Evolutionary conservation across 495 filamentous ascomycete species (phyloP).

Genomic region (Aspergillus homomorphus): DNA sequence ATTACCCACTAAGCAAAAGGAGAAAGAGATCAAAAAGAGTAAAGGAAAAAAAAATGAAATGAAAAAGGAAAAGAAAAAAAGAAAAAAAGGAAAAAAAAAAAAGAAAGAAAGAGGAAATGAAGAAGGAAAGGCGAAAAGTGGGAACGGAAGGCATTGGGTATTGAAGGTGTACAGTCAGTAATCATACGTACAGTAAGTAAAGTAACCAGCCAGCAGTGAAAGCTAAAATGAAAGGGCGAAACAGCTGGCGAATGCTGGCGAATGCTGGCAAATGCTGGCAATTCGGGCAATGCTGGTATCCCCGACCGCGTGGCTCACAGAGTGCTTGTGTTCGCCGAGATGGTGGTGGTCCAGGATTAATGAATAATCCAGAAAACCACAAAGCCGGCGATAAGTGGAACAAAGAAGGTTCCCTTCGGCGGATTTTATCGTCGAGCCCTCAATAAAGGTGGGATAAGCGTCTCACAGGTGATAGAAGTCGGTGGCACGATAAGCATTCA

Average conservation of each 20-base stretch:
- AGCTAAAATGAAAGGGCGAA: constrained; percentile 1
- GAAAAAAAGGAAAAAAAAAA: constrained; percentile 5
- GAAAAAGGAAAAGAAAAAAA: constrained; percentile 15
- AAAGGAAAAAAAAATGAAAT: constrained; percentile 12
- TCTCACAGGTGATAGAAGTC: neutral
- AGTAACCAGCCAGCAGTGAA: neutral
- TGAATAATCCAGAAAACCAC: constrained; percentile 9
- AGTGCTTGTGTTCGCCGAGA: constrained; percentile 2
- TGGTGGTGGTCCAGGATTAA: constrained; percentile 1
- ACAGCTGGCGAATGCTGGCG: neutral
- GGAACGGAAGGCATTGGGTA: constrained; percentile 6
- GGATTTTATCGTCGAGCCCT: neutral
- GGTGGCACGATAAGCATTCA: constrained; percentile 6
- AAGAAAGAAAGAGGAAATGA: constrained; percentile 12
- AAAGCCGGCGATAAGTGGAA: neutral
- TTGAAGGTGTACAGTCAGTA: neutral
- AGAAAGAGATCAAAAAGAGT: constrained; percentile 15
- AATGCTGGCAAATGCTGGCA: neutral
- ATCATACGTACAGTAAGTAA: neutral
- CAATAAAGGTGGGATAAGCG: neutral
- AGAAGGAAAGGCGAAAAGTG: constrained; percentile 15
- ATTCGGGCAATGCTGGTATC: neutral
- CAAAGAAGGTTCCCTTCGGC: neutral
- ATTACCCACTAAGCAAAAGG: neutral
- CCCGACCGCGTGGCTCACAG: constrained; percentile 9